Base-by-base conservation (phyloP, 179 eudicot genomes). In the Amaranthus tricolor region DNA sequence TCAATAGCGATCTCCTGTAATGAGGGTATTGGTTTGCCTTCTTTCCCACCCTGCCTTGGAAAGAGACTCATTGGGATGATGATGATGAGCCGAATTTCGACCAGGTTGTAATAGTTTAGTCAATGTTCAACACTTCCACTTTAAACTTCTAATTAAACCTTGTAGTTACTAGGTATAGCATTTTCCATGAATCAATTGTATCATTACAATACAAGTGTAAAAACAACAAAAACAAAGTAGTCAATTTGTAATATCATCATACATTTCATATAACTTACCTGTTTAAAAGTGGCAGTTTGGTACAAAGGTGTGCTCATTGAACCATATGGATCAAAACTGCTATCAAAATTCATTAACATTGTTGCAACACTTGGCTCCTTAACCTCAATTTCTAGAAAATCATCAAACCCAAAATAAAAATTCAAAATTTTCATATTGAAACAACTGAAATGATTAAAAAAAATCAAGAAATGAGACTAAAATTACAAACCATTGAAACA, bases 251-350 rank as follows among this genome's bases (percentile, higher is more conserved):
- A 8, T 9, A 31, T 9, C 17, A 21, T 11, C 45, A 50, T 6
- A 19, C 9, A 19, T 60, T 5, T 13, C 8, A 51, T 48, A 47
- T 56, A 68, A 71, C 76, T 75, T 81, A 81, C 99, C 90, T 93
- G 99, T 86, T 95, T 95, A 80, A 95, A 95, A 21, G 99, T 93
- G 65, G 99, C 93, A 43, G 99, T 95, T 70, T 95, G 99, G 68
- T 95, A 95, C 31, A 95, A 82, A 16, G 99, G 99, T 5, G 96
- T 89, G 78, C 98, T 93, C 88, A 93, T 68, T 1, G 99, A 86
- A 76, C 78, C 87, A 73, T 86, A 93, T 71, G 99, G 99, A 85
- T 95, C 99, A 87, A 95, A 88, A 57, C 78, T 79, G 76, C 81
- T 89, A 63, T 81, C 88, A 74, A 88, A 84, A 79, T 93, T 95